A percentile compares a stretch with the other conserved stretches of the same genome.
phyloP scores from a whole-genome alignment of 768 basidiomycete species.

The Suillus fuscotomentosus region DNA sequence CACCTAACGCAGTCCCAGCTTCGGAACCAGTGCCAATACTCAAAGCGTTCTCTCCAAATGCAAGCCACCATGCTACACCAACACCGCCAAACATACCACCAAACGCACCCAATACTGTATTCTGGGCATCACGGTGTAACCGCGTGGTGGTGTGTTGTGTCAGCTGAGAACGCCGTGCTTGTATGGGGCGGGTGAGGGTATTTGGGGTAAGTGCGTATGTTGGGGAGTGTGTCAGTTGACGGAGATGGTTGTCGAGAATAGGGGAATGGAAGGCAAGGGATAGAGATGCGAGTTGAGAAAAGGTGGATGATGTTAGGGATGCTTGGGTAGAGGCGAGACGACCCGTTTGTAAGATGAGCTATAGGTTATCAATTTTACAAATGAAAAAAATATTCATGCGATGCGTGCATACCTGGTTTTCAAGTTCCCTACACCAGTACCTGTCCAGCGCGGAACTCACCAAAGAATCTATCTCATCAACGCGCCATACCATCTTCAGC shows the following conservation, averaged over 20 bases:
- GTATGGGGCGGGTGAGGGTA: conserved; percentile 51
- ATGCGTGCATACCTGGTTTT: conserved; percentile 42
- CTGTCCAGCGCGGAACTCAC: conserved; percentile 31
- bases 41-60: conserved; percentile 38
- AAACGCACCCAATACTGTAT: conserved; percentile 48
- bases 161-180: conserved; percentile 51
- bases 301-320: conserved; percentile 39
- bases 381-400: neutral
- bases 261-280: conserved; percentile 40
- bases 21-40: conserved; percentile 41
- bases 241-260: conserved; percentile 56
- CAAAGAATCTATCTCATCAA: conserved; percentile 38
- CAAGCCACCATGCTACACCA: conserved; percentile 56
- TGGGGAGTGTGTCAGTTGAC: conserved; percentile 50
- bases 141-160: conserved; percentile 51
- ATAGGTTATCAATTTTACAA: neutral
- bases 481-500: conserved; percentile 39
- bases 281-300: conserved; percentile 35
- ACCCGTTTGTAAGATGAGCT: conserved; percentile 70
- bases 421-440: conserved; percentile 44
- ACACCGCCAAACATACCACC: conserved; percentile 48
- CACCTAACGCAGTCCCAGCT: conserved; percentile 55
- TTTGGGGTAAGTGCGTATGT: conserved; percentile 42
- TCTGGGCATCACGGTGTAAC: conserved; percentile 66
- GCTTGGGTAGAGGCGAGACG: conserved; percentile 49